Percentiles rank a stretch among this genome's conserved stretches.
These are phyloP conservation scores for Toxicodendron radicans DNA, from an alignment of 345 rosid species.

Conservation along the genomic window DNA sequence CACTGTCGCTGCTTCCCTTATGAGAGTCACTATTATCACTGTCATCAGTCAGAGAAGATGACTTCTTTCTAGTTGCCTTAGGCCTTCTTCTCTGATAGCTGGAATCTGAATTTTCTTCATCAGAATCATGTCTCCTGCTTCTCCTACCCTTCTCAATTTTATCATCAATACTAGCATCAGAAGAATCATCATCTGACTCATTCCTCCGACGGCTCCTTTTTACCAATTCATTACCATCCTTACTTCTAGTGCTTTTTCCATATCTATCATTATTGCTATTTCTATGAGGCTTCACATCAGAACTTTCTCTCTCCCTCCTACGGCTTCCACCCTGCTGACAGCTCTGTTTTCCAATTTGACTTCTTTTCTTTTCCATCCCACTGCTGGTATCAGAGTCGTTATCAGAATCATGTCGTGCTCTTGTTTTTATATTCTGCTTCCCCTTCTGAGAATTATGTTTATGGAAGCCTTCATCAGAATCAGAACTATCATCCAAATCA, in stretches of 20 bases:
- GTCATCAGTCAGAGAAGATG: constrained; percentile 9
- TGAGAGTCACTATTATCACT: constrained; percentile 11
- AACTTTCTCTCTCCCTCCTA: background rate
- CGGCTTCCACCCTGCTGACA: constrained; percentile 9
- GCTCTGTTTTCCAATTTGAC: constrained; percentile 8
- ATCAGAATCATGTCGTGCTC: constrained; percentile 42
- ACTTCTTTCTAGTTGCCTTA: constrained; percentile 16
- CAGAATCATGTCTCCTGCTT: constrained; percentile 31
- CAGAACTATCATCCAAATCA: constrained; percentile 36
- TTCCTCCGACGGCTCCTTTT: constrained; percentile 11
- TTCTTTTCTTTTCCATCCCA: constrained; percentile 25
- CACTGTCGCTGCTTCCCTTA: constrained; percentile 15
- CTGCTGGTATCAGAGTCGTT: constrained; percentile 36
- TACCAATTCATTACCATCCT: constrained; percentile 9
- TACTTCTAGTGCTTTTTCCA: constrained; percentile 12
- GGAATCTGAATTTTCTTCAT: constrained; percentile 32
- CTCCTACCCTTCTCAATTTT: constrained; percentile 13
- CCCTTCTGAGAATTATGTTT: constrained; percentile 22
- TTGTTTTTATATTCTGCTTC: constrained; percentile 18
- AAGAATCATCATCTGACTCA: constrained; percentile 19
- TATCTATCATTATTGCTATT: constrained; percentile 9
- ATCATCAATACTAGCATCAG: constrained; percentile 16
- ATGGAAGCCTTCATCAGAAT: constrained; percentile 27
- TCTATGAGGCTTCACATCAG: constrained; percentile 2
- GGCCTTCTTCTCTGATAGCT: constrained; percentile 23